Conservation (phyloP, 1,284 basidiomycete genomes). For the Pyrrhoderma lamaoense region DNA sequence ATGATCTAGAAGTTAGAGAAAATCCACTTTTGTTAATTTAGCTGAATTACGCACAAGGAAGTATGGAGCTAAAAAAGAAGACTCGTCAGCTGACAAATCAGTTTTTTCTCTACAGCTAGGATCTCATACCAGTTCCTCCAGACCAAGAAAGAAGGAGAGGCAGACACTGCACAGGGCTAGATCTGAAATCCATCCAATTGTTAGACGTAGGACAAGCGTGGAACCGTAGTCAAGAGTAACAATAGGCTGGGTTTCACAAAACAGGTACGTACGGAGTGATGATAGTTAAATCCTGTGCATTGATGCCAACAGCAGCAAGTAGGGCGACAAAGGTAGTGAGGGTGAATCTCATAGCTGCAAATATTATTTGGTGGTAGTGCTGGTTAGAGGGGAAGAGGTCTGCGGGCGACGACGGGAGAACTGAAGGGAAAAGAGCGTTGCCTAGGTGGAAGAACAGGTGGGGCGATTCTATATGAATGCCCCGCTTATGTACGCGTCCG, state of each 20-base stretch:
- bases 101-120: background rate
- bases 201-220: background rate
- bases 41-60: slow-evolving; percentile 14
- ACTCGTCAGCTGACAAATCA: background rate
- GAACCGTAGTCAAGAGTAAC: background rate
- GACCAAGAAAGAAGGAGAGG: slow-evolving; percentile 41
- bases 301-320: slow-evolving; percentile 33
- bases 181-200: slow-evolving; percentile 24
- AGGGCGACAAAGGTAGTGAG: slow-evolving; percentile 32
- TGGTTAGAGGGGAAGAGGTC: slow-evolving; percentile 9
- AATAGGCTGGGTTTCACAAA: background rate
- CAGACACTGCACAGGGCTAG: slow-evolving; percentile 42
- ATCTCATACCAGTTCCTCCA: slow-evolving; percentile 42
- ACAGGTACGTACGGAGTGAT: slow-evolving; percentile 51
- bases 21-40: slow-evolving; percentile 4
- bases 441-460: too few relatives aligned
- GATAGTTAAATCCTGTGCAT: slow-evolving; percentile 41
- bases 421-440: slow-evolving; percentile 7
- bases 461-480: too few relatives aligned
- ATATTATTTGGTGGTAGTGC: slow-evolving; percentile 5
- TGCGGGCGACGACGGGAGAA: slow-evolving; percentile 6
- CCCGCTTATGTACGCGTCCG: too few relatives aligned
- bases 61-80: slow-evolving; percentile 16
- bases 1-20: background rate
- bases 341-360: slow-evolving; percentile 38